These are phyloP conservation scores for Penicillium hesseltinei DNA, from an alignment of 2,329 filamentous ascomycete species.

Conservation along the genomic window DNA sequence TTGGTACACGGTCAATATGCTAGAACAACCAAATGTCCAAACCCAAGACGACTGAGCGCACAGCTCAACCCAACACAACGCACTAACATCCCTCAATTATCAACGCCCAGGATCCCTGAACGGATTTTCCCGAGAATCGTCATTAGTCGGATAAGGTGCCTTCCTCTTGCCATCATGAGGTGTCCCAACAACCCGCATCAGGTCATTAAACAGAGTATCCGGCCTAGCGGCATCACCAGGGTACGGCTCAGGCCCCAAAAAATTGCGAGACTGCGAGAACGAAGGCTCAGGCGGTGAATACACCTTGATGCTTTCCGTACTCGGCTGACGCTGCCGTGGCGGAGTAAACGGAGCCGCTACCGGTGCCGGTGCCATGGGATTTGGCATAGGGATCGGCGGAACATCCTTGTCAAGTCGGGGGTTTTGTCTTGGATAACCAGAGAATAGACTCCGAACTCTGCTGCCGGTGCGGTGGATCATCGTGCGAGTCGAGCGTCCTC, in stretches of 20 bases:
- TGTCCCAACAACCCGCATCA: constrained; percentile 40
- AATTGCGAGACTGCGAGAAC: constrained; percentile 25
- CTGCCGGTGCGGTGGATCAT: constrained; percentile 36
- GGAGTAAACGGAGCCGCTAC: constrained; percentile 19
- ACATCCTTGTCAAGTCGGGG: constrained; percentile 24
- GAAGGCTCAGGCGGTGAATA: constrained; percentile 44
- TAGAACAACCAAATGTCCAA: neutral
- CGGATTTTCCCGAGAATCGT: constrained; percentile 7
- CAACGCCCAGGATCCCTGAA: constrained; percentile 4
- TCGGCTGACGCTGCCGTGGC: constrained; percentile 30
- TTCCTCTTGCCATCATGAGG: constrained; percentile 19
- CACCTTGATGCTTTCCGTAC: constrained; percentile 48
- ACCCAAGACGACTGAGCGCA: neutral
- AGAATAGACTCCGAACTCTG: constrained; percentile 40
- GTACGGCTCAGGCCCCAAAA: constrained; percentile 29
- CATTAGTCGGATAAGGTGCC: constrained; percentile 29
- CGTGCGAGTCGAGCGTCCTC: constrained; percentile 34
- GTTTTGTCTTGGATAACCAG: constrained; percentile 8
- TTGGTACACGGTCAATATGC: constrained; percentile 2
- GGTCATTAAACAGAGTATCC: constrained; percentile 38
- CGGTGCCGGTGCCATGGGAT: neutral
- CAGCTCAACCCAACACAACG: neutral
- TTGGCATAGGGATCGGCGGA: constrained; percentile 17
- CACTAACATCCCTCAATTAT: neutral
- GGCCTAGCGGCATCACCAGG: constrained; percentile 24